Percentiles rank a stretch among this genome's conserved stretches.
Evolutionary conservation across 805 yeast genomes (phyloP).

Genomic region (Candida patagonica): DNA sequence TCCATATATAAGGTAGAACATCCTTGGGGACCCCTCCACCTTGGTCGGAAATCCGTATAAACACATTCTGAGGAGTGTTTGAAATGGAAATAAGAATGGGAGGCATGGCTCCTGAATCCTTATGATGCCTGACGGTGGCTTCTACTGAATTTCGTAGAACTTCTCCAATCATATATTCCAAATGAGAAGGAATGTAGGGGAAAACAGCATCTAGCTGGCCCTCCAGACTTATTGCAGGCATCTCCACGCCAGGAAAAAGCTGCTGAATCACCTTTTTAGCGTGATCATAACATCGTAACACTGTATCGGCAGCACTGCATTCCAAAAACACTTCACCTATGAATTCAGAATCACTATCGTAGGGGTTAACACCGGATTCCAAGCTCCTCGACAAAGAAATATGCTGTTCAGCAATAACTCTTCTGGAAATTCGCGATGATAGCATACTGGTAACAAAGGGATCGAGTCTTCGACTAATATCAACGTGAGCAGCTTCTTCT

Average conservation of each 20-base stretch:
- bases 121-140: conserved; percentile 49
- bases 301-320: conserved; percentile 63
- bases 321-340: conserved; percentile 73
- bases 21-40: conserved; percentile 78
- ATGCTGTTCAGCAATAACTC: conserved; percentile 90
- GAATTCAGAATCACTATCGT: conserved; percentile 29
- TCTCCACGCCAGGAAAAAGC: conserved; percentile 27
- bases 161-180: conserved; percentile 81
- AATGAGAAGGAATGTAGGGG: conserved; percentile 78
- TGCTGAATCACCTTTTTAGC: conserved; percentile 38
- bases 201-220: conserved; percentile 60
- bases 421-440: conserved; percentile 78
- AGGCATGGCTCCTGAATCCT: conserved; percentile 6
- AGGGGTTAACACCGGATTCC: conserved; percentile 36
- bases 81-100: conserved; percentile 74
- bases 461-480: conserved; percentile 43
- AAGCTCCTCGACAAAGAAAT: conserved; percentile 64
- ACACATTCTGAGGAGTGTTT: conserved; percentile 53
- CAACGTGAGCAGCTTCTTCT: conserved; percentile 45
- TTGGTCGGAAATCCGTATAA: conserved; percentile 74
- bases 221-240: conserved; percentile 72
- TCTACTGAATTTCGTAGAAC: conserved; percentile 77
- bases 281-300: conserved; percentile 47
- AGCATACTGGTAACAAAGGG: conserved; percentile 65
- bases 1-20: conserved; percentile 64